phyloP scores from a whole-genome alignment of 371 early-diverging fungal genomes.

The Mortierella sp. region DNA sequence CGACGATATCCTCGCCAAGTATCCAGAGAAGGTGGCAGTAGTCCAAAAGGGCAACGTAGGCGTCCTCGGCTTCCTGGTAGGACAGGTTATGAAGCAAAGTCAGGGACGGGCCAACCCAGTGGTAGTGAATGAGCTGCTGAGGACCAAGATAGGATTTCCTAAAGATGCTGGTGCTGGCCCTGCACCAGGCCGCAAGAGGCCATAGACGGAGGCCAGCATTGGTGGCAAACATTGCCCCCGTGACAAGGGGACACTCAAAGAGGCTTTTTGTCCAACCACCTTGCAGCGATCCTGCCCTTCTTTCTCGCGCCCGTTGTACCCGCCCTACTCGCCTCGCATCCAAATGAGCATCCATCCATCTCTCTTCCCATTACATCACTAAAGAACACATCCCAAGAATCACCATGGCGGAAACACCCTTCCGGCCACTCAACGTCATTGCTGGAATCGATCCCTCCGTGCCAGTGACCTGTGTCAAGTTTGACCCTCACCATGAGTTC shows the following conservation, averaged over 20 bases:
- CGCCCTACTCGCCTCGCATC: background rate
- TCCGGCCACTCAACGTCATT: slow-evolving; percentile 48
- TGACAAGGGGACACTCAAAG: background rate
- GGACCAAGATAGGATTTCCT: slow-evolving; percentile 18
- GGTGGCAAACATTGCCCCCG: background rate
- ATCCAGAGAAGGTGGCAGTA: slow-evolving; percentile 68
- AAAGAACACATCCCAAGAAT: background rate
- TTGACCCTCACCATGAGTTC: slow-evolving; percentile 84
- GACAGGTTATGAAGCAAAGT: slow-evolving; percentile 42
- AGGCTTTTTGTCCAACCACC: no score
- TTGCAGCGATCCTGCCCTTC: background rate
- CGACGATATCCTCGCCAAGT: slow-evolving; percentile 58
- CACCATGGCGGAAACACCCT: slow-evolving; percentile 45
- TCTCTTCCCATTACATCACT: background rate
- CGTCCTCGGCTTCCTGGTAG: slow-evolving; percentile 38
- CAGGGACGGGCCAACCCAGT: slow-evolving; percentile 44
- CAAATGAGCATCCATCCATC: background rate
- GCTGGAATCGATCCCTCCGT: slow-evolving; percentile 42
- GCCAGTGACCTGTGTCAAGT: slow-evolving; percentile 67
- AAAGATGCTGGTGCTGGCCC: background rate
- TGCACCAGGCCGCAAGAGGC: slow-evolving; percentile 8
- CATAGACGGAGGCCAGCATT: no score
- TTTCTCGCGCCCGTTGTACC: background rate
- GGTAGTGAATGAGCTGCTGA: slow-evolving; percentile 23
- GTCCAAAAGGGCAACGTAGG: slow-evolving; percentile 54